phyloP scores from a whole-genome alignment of 2,329 filamentous ascomycete genomes.

The Pyricularia sp. region DNA sequence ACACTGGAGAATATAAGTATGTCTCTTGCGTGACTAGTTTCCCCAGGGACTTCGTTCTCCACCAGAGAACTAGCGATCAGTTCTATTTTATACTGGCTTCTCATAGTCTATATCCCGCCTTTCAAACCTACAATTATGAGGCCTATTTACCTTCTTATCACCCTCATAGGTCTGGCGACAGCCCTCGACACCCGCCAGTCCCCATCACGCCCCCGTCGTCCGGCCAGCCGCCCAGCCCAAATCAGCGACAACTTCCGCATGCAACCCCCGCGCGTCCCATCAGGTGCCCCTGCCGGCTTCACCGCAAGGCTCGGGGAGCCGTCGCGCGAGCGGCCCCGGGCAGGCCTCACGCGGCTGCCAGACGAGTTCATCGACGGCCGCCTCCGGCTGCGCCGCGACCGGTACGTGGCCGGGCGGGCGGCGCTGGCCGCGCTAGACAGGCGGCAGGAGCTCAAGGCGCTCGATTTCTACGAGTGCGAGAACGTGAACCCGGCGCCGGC shows the following conservation, averaged over 20 bases:
- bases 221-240: constrained; percentile 8
- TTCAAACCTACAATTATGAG: constrained; percentile 14
- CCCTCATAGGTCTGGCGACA: constrained; percentile 16
- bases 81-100: too few relatives aligned
- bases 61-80: neutral
- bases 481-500: constrained; percentile 19
- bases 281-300: constrained; percentile 13
- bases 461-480: constrained; percentile 25
- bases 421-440: constrained; percentile 8
- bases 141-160: constrained; percentile 13
- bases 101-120: neutral
- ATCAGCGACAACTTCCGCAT: constrained; percentile 8
- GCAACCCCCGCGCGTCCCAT: constrained; percentile 11
- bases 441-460: constrained; percentile 10
- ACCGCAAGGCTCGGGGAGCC: constrained; percentile 12
- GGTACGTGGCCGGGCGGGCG: constrained; percentile 8
- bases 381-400: constrained; percentile 9
- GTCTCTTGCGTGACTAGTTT: neutral
- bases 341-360: constrained; percentile 16
- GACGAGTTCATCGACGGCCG: constrained; percentile 10
- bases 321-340: constrained; percentile 13
- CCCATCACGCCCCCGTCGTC: constrained; percentile 6
- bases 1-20: neutral
- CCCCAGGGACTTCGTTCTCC: neutral
- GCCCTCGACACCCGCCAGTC: constrained; percentile 12